phyloP scores from a whole-genome alignment of 768 basidiomycete genomes.

The Mycena chlorophos region DNA sequence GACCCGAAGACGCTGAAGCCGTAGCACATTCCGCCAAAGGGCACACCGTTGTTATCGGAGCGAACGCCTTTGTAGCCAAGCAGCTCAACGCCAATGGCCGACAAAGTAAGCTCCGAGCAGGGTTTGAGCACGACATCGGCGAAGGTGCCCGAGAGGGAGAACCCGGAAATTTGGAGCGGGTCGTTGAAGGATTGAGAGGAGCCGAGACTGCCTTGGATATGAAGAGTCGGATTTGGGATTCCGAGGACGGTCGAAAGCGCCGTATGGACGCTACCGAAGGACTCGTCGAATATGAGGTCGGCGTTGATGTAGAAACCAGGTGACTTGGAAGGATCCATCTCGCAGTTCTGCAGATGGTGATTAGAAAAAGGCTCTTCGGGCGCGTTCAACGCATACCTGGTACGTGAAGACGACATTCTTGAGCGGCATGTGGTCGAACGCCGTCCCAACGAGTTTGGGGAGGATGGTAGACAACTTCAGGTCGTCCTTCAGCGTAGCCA shows the following conservation, averaged over 20 bases:
- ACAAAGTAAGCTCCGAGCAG: not conserved
- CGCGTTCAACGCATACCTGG: not conserved
- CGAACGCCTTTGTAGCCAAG: not conserved
- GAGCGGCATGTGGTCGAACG: not conserved
- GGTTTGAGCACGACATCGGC: not conserved
- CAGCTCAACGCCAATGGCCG: not conserved
- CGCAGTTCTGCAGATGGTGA: not conserved
- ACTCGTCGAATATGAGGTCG: not conserved
- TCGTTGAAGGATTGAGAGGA: not conserved
- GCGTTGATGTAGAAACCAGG: not conserved
- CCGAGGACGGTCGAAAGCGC: not conserved
- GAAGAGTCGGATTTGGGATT: not conserved
- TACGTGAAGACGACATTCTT: not conserved
- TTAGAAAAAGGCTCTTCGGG: not conserved
- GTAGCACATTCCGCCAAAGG: not conserved
- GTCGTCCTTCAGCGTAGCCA: not conserved
- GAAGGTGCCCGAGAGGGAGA: not conserved
- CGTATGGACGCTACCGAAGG: not conserved
- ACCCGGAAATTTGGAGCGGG: not conserved
- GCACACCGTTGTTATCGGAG: not conserved
- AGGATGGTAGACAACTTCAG: not conserved
- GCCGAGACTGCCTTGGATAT: constrained; percentile 1
- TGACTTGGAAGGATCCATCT: not conserved
- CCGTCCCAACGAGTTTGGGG: not conserved
- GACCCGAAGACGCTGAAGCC: not conserved